Evolutionary conservation across 179 eudicot species (phyloP), one percentile per base, ranked within the genome.

Genomic region (Beta macrorhiza): DNA sequence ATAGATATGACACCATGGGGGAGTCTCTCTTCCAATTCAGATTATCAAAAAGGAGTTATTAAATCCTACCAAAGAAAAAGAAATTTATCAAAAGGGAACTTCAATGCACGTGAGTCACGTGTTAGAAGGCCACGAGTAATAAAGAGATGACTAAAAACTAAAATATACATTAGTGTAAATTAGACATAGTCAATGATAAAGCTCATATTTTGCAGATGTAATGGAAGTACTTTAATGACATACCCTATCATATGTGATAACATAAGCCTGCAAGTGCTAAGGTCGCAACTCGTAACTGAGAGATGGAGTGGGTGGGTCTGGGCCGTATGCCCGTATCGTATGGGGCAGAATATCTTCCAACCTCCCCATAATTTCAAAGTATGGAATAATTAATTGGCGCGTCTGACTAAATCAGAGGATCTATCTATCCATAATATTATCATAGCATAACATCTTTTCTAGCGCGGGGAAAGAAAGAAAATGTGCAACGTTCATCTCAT

Each of bases 391-490:
- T 52, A 70, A 47, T 51, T 3, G 42, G 56, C 22, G 77, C 17
- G 58, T 69, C 78, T 69, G 79, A 67, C 69, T 69, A 79, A 71
- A 72, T 59, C 83, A 71, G 83, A 80, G 79, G 57, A 62, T 79
- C 74, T 32, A 76, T 76, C 61, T 32, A 75, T 74, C 64, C 63
- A 73, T 8, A 52, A 22, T 53, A 74, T 74, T 56, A 74, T 74
- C 77, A 14, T 56, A 47, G 29, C 22, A 37, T 37, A 37, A 37
- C 14, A 55, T 74, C 63, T 32, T 79, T 70, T 67, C 22, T 65
- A 42, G 57, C 20, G 16, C 57, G 17, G 59, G 59, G 75, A 71
- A 64, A 77, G 65, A 70, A 67, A 42, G 65, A 70, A 67, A 42
- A 52, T 75, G 80, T 67, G 78, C 75, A 29, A 76, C 77, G 63